A percentile compares a stretch with the other conserved stretches of the same genome.
These are phyloP conservation scores for Sphagnum tenellum DNA, from an alignment of 225 moss, liverwort and hornwort genomes.

Conservation along the genomic window DNA sequence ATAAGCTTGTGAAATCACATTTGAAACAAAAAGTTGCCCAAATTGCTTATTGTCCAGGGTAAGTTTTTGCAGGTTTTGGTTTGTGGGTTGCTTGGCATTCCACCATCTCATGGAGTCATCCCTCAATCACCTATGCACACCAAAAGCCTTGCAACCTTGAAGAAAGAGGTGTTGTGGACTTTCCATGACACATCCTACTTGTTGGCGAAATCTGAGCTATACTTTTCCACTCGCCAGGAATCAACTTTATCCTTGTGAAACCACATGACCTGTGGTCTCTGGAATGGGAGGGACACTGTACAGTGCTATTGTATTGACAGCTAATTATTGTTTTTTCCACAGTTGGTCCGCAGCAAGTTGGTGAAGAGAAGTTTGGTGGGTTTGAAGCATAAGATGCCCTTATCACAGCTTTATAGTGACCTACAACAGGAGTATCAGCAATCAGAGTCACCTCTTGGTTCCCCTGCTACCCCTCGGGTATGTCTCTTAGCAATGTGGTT, in stretches of 20 bases:
- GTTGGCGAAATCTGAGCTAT: no score
- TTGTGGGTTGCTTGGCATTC: conserved; percentile 73
- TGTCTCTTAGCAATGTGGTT: neutral
- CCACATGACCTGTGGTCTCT: no score
- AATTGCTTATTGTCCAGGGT: no score
- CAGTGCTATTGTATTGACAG: neutral
- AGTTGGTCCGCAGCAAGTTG: conserved; percentile 56
- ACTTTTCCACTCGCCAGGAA: no score
- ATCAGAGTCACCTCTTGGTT: conserved; percentile 29
- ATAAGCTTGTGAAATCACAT: no score
- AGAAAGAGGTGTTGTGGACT: conserved; percentile 40
- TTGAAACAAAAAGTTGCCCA: no score
- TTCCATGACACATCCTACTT: no score
- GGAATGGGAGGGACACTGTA: no score
- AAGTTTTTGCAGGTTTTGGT: conserved; percentile 38
- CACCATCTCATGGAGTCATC: conserved; percentile 86
- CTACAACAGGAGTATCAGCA: conserved; percentile 40
- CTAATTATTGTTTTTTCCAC: conserved; percentile 5
- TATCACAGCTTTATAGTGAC: conserved; percentile 29
- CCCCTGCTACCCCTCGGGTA: conserved; percentile 33
- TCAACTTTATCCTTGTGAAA: no score
- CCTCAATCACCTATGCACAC: conserved; percentile 89
- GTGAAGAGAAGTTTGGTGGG: conserved; percentile 34
- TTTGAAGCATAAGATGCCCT: conserved; percentile 29
- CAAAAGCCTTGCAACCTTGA: conserved; percentile 56